phyloP scores from a whole-genome alignment of 139 green algal genomes.

The Haematococcus sp. region DNA sequence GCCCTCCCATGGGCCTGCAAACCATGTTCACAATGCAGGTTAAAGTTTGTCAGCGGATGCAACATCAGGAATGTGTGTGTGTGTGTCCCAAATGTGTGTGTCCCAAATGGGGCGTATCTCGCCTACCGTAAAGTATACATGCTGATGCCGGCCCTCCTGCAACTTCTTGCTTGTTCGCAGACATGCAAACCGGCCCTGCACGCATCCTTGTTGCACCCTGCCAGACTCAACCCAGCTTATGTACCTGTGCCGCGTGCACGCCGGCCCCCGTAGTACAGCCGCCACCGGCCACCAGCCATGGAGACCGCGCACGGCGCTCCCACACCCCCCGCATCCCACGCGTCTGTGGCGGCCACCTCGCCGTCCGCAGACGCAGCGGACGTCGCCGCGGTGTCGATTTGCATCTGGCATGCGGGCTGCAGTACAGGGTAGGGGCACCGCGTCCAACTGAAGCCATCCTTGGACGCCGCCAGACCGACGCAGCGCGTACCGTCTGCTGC shows the following conservation, averaged over 20 bases:
- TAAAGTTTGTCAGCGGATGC: not conserved
- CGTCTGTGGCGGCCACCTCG: slow-evolving; percentile 3
- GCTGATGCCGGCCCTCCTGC: not conserved
- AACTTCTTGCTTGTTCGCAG: not conserved
- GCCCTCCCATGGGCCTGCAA: slow-evolving; percentile 44
- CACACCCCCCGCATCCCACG: slow-evolving; percentile 80
- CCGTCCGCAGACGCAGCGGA: slow-evolving; percentile 28
- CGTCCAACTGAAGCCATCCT: slow-evolving; percentile 68
- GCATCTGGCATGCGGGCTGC: not conserved
- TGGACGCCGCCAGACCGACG: slow-evolving; percentile 78
- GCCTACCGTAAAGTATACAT: too few relatives aligned
- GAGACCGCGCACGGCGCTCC: slow-evolving; percentile 76
- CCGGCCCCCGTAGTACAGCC: slow-evolving; percentile 79
- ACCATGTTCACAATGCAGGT: not conserved
- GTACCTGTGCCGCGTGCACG: not conserved
- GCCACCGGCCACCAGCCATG: slow-evolving; percentile 75
- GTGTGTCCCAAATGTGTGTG: too few relatives aligned
- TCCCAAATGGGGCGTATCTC: too few relatives aligned
- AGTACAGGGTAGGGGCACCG: slow-evolving; percentile 35
- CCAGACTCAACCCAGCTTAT: not conserved
- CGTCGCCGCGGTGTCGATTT: not conserved
- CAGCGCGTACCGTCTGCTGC: slow-evolving; percentile 54
- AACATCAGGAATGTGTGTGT: too few relatives aligned
- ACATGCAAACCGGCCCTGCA: not conserved
- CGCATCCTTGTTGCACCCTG: not conserved